phyloP scores from a whole-genome alignment of 1,139 yeast genomes.

The Protomyces arabidopsidicola region DNA sequence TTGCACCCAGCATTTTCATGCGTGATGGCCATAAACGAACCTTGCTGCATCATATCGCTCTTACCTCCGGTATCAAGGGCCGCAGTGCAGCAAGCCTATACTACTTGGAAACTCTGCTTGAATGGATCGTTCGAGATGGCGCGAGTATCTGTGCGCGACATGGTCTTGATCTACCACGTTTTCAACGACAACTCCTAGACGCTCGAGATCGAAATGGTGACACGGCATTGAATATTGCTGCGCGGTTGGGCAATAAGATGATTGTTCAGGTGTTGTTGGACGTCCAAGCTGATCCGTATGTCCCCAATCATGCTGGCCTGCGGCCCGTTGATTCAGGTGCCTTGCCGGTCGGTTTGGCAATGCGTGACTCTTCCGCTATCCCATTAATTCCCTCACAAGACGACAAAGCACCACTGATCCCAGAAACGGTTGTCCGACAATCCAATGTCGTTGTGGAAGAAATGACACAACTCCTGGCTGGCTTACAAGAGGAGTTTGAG shows the following conservation, averaged over 20 bases:
- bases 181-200: constrained; percentile 64
- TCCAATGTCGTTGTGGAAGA: constrained; percentile 36
- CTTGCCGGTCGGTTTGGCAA: constrained; percentile 12
- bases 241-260: constrained; percentile 76
- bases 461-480: constrained; percentile 41
- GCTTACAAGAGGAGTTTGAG: constrained; percentile 46
- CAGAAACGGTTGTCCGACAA: constrained; percentile 4
- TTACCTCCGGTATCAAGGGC: constrained; percentile 68
- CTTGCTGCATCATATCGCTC: constrained; percentile 86
- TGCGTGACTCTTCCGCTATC: neutral
- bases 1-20: constrained; percentile 70
- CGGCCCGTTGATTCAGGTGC: constrained; percentile 83
- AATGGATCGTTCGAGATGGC: constrained; percentile 65
- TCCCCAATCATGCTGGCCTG: constrained; percentile 78
- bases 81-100: constrained; percentile 67
- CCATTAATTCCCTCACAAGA: neutral
- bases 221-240: constrained; percentile 82
- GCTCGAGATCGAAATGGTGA: constrained; percentile 81
- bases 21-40: constrained; percentile 76
- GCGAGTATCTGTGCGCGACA: constrained; percentile 36
- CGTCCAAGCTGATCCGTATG: constrained; percentile 75
- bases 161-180: constrained; percentile 53
- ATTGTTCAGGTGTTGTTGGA: constrained; percentile 75
- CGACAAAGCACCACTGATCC: neutral
- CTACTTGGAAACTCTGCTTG: constrained; percentile 69